phyloP scores from a whole-genome alignment of 73 alveolate species.

The Tetrahymena malaccensis region DNA sequence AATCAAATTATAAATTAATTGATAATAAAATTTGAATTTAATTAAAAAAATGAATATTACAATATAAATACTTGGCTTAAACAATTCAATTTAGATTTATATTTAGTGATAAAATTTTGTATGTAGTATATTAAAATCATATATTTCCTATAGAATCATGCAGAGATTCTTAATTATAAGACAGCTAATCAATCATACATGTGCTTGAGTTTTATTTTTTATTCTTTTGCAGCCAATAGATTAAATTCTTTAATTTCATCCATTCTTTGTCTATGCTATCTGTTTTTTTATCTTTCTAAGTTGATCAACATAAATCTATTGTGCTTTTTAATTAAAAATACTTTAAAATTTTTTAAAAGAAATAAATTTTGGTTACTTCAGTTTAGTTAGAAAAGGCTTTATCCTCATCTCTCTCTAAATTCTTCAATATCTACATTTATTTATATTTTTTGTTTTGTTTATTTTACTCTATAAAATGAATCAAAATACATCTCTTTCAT shows the following conservation, averaged over 20 bases:
- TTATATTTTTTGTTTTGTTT: background rate
- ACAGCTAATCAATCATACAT: conserved; percentile 8
- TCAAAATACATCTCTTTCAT: conserved; percentile 22
- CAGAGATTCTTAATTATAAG: too few relatives aligned
- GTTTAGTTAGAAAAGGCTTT: conserved; percentile 53
- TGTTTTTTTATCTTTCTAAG: conserved; percentile 26
- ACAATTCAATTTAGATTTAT: too few relatives aligned
- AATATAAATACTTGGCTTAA: too few relatives aligned
- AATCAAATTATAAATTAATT: too few relatives aligned
- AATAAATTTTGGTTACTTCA: conserved; percentile 3
- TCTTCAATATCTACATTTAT: background rate
- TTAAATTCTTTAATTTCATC: conserved; percentile 17
- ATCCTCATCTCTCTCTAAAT: conserved; percentile 56
- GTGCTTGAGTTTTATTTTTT: conserved; percentile 34
- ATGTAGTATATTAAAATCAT: too few relatives aligned
- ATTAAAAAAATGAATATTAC: too few relatives aligned
- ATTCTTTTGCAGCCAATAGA: conserved; percentile 14
- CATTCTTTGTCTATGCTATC: conserved; percentile 7
- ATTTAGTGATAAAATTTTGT: too few relatives aligned
- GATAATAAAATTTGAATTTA: too few relatives aligned
- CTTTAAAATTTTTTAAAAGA: background rate
- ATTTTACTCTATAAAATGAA: background rate
- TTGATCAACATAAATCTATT: conserved; percentile 14
- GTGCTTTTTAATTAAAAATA: background rate
- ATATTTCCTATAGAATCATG: too few relatives aligned